Conservation (phyloP, 2,329 filamentous ascomycete species). For the Aspergillus sp. region DNA sequence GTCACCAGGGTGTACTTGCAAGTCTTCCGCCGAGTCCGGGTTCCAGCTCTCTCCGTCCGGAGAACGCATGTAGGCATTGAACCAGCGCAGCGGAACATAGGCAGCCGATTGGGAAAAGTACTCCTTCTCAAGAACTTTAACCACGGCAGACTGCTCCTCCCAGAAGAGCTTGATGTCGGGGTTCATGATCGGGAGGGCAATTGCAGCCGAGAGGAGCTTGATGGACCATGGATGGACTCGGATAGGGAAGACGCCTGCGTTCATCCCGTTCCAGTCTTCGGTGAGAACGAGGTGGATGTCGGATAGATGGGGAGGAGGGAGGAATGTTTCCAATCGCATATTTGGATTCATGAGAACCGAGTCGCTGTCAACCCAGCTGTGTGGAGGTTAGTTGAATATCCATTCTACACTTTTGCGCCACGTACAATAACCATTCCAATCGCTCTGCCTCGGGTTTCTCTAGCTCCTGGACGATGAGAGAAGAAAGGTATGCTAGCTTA, state of each 20-base stretch:
- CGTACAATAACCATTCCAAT: conserved; percentile 34
- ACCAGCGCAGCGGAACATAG: conserved; percentile 18
- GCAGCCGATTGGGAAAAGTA: conserved; percentile 16
- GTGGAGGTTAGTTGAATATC: not conserved
- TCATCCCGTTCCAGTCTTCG: conserved; percentile 35
- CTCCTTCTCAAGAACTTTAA: conserved; percentile 10
- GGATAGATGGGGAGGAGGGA: conserved; percentile 28
- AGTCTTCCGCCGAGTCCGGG: conserved; percentile 1
- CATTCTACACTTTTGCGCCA: not conserved
- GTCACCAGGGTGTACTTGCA: conserved; percentile 16
- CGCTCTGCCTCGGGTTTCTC: conserved; percentile 26
- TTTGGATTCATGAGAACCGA: conserved; percentile 35
- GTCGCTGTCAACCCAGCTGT: conserved; percentile 36
- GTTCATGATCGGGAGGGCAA: conserved; percentile 24
- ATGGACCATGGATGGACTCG: conserved; percentile 37
- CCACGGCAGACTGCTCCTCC: conserved; percentile 16
- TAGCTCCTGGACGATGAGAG: conserved; percentile 30
- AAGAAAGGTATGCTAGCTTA: conserved; percentile 46
- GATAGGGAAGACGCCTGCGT: conserved; percentile 35
- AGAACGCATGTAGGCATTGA: conserved; percentile 17
- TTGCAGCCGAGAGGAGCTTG: conserved; percentile 27
- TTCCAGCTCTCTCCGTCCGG: conserved; percentile 3
- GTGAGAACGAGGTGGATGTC: conserved; percentile 32
- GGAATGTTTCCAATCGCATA: conserved; percentile 33
- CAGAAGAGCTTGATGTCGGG: conserved; percentile 23